Conservation (phyloP, 148 eudicot species). For the Linanthus parryae region DNA sequence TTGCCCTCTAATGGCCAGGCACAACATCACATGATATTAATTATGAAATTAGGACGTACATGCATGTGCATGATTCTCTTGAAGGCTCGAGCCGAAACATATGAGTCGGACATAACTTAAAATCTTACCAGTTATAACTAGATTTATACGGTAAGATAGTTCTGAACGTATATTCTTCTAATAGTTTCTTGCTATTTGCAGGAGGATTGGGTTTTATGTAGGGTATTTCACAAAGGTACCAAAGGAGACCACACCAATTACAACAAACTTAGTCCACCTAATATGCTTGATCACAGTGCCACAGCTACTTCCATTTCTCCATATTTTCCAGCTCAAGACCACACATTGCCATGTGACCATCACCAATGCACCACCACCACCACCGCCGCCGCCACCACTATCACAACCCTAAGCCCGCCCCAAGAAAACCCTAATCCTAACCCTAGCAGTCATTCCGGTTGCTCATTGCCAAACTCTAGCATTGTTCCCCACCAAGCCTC, state of each 20-base stretch:
- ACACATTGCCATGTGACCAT: constrained; percentile 7
- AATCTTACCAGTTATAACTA: no score
- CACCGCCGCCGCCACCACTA: constrained; percentile 20
- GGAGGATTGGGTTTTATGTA: constrained; percentile 98
- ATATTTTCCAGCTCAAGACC: constrained; percentile 20
- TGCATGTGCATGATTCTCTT: no score
- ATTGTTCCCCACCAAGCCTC: no score
- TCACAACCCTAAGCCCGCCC: constrained; percentile 15
- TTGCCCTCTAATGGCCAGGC: no score
- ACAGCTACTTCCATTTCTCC: constrained; percentile 27
- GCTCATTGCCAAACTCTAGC: no score
- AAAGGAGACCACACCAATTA: constrained; percentile 37
- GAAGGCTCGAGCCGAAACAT: no score
- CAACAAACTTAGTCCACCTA: constrained; percentile 25
- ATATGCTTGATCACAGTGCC: constrained; percentile 18
- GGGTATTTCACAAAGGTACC: constrained; percentile 87
- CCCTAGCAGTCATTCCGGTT: no score
- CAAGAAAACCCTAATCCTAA: constrained; percentile 22
- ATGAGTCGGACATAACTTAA: no score
- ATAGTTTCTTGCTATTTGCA: constrained; percentile 22
- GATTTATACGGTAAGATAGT: no score
- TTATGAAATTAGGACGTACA: no score
- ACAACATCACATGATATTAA: no score
- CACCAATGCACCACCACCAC: constrained; percentile 22
- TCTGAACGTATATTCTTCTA: no score